Conservation (phyloP, 169 alveolate genomes). For the Perkinsus chesapeaki region DNA sequence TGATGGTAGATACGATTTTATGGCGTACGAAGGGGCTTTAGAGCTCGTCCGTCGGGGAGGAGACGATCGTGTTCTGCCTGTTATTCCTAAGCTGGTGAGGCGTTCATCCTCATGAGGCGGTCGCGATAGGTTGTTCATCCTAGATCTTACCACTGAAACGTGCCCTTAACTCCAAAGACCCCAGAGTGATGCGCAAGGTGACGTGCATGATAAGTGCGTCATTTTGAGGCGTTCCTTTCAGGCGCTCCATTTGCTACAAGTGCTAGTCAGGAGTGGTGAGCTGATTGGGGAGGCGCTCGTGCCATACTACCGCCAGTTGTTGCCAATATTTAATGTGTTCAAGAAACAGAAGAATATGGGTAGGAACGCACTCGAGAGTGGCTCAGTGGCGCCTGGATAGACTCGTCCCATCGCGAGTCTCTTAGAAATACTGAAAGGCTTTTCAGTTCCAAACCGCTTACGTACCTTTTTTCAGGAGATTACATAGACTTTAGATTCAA, state of each 20-base stretch:
- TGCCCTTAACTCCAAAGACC: background rate
- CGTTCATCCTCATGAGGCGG: background rate
- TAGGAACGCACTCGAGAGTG: background rate
- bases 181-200: background rate
- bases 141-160: background rate
- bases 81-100: background rate
- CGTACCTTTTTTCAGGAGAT: background rate
- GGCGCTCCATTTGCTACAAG: background rate
- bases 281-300: constrained; percentile 87
- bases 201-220: background rate
- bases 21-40: background rate
- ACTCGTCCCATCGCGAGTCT: background rate
- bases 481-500: background rate
- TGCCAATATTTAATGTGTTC: constrained; percentile 78
- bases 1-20: background rate
- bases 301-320: constrained; percentile 86
- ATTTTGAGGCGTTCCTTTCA: background rate
- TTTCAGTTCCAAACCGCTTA: too few species aligned
- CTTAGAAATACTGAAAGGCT: too few species aligned
- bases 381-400: too few species aligned
- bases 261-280: constrained; percentile 39
- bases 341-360: constrained; percentile 50
- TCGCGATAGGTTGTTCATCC: background rate
- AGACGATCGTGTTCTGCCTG: background rate
- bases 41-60: background rate